These are phyloP conservation scores for Hemileccinum impolitum DNA, from an alignment of 768 basidiomycete species.

Conservation along the genomic window DNA sequence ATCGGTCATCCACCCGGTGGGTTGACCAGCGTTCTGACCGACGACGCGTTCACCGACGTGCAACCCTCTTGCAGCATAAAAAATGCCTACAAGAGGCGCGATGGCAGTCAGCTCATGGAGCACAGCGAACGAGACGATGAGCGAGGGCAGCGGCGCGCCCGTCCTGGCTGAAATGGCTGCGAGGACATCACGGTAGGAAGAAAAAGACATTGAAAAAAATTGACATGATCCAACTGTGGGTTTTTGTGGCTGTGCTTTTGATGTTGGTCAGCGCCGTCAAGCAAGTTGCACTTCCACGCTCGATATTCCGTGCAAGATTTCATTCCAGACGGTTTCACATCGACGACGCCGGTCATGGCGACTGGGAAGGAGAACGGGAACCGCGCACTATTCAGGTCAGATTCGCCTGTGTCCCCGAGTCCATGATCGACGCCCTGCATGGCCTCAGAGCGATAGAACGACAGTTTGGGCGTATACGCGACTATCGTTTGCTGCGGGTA, in stretches of 20 bases:
- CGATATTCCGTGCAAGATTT: background rate
- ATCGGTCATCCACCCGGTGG: slow-evolving; percentile 38
- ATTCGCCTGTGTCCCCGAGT: slow-evolving; percentile 38
- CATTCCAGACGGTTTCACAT: slow-evolving; percentile 16
- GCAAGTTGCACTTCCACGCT: background rate
- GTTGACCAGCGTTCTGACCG: slow-evolving; percentile 22
- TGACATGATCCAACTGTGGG: slow-evolving; percentile 15
- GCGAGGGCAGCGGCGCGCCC: slow-evolving; percentile 71
- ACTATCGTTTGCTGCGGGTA: slow-evolving; percentile 43
- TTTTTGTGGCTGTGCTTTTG: slow-evolving; percentile 13
- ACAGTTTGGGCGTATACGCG: slow-evolving; percentile 47
- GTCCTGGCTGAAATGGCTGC: slow-evolving; percentile 62
- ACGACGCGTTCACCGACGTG: slow-evolving; percentile 71
- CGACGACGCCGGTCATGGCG: slow-evolving; percentile 21
- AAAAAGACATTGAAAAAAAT: slow-evolving; percentile 18
- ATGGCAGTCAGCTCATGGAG: slow-evolving; percentile 86
- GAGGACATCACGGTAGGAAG: slow-evolving; percentile 53
- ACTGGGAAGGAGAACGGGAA: slow-evolving; percentile 14
- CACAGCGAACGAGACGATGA: slow-evolving; percentile 73
- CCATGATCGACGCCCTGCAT: slow-evolving; percentile 49
- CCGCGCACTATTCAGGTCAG: slow-evolving; percentile 37
- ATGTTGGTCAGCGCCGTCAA: slow-evolving; percentile 19
- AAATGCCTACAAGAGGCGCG: slow-evolving; percentile 69
- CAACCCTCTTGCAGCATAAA: slow-evolving; percentile 62
- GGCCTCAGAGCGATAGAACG: slow-evolving; percentile 55